Percentiles rank a stretch among this genome's conserved stretches.
Evolutionary conservation across 257 asterid species (phyloP).

Genomic region (Rubia yunnanensis): DNA sequence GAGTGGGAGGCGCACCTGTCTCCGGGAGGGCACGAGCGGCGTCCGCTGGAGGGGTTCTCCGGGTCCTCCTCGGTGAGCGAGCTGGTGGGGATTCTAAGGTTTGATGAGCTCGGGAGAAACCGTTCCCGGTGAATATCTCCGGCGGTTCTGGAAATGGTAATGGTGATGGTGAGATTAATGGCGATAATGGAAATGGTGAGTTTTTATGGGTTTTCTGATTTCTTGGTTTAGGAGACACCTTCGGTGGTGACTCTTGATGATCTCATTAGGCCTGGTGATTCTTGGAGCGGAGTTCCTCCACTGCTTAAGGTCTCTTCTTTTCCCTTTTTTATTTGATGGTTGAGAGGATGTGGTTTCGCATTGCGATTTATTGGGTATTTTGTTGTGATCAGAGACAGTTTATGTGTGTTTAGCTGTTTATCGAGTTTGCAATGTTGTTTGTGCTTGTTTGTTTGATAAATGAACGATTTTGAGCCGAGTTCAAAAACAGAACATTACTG

Average conservation of each 20-base stretch:
- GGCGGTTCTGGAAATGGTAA: slow-evolving; percentile 11
- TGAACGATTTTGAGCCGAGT: not conserved
- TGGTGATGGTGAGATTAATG: slow-evolving; percentile 20
- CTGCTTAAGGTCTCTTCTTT: slow-evolving; percentile 62
- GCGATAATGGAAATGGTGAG: too few relatives aligned
- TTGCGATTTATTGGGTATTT: not conserved
- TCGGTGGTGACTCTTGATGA: slow-evolving; percentile 65
- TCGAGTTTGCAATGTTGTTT: not conserved
- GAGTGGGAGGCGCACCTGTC: slow-evolving; percentile 73
- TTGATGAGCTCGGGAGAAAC: slow-evolving; percentile 63
- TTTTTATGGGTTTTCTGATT: slow-evolving; percentile 38
- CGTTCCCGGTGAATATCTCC: slow-evolving; percentile 1
- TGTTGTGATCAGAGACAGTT: too few relatives aligned
- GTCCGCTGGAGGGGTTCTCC: slow-evolving; percentile 73
- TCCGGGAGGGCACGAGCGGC: slow-evolving; percentile 50
- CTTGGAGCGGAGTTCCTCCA: slow-evolving; percentile 61
- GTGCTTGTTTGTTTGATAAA: too few relatives aligned
- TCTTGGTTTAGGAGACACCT: slow-evolving; percentile 82
- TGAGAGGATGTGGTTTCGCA: not conserved
- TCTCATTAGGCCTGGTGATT: slow-evolving; percentile 40
- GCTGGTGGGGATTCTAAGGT: slow-evolving; percentile 49
- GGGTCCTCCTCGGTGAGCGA: slow-evolving; percentile 71
- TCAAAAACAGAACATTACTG: not conserved
- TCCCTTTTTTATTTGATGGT: not conserved
- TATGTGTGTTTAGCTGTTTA: not conserved